These are phyloP conservation scores for Podospora anserina DNA, from an alignment of 495 filamentous ascomycete species.

Conservation along the genomic window DNA sequence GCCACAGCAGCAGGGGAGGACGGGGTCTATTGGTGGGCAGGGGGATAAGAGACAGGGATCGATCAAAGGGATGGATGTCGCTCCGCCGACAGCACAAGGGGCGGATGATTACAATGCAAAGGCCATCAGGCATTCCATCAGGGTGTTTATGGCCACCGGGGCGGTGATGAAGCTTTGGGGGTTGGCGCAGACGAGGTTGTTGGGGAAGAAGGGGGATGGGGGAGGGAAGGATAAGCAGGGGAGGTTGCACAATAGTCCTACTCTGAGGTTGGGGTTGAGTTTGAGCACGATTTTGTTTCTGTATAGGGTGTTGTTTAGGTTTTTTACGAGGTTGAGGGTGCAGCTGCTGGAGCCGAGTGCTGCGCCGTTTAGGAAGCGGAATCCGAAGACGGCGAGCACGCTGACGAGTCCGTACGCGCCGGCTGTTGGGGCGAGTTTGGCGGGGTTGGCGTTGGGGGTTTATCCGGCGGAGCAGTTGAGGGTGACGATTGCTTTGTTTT, in stretches of 20 bases:
- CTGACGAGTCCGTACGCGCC: constrained; percentile 82
- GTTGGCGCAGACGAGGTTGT: constrained; percentile 48
- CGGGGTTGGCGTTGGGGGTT: constrained; percentile 76
- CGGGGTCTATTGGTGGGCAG: neutral
- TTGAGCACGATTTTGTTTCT: constrained; percentile 80
- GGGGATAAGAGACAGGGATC: neutral
- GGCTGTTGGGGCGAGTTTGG: constrained; percentile 79
- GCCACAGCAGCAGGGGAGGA: constrained; percentile 4
- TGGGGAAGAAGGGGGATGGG: constrained; percentile 42
- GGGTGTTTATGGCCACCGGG: constrained; percentile 70
- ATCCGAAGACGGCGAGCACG: constrained; percentile 67
- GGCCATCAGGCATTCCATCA: constrained; percentile 70
- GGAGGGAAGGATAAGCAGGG: constrained; percentile 39
- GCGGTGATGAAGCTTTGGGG: constrained; percentile 68
- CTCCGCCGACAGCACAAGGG: constrained; percentile 5
- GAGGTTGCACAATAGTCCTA: constrained; percentile 63
- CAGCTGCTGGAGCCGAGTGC: constrained; percentile 74
- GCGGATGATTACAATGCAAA: constrained; percentile 73
- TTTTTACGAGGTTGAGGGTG: constrained; percentile 74
- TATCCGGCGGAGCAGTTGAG: constrained; percentile 75
- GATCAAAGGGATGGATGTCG: constrained; percentile 24
- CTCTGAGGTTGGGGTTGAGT: constrained; percentile 73
- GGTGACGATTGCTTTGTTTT: constrained; percentile 74
- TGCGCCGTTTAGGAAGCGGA: constrained; percentile 71
- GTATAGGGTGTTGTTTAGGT: constrained; percentile 86